A percentile compares a stretch with the other conserved stretches of the same genome.
These are phyloP conservation scores for Zygotorulaspora danielsina DNA, from an alignment of 805 yeast genomes.

Conservation along the genomic window DNA sequence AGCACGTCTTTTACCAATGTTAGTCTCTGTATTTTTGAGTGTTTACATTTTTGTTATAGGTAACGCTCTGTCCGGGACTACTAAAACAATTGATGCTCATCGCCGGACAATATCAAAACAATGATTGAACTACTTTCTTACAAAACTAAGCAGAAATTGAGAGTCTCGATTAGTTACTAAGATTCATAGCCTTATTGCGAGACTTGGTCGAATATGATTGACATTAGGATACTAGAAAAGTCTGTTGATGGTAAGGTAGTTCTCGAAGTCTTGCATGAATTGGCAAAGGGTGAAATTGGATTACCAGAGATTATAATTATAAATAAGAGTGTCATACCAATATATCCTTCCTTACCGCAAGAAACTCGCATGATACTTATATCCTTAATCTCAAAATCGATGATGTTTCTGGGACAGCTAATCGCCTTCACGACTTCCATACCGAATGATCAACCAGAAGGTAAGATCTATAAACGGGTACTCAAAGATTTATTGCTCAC, in stretches of 20 bases:
- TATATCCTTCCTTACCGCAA: conserved; percentile 23
- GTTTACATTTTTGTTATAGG: conserved; percentile 3
- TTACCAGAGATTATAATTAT: conserved; percentile 9
- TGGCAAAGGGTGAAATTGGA: conserved; percentile 3
- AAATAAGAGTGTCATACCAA: conserved; percentile 18
- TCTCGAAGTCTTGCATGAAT: conserved; percentile 3
- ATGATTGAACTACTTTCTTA: background rate
- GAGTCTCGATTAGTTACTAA: background rate
- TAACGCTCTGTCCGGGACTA: background rate
- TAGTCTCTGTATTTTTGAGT: conserved; percentile 1
- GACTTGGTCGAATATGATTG: conserved; percentile 1
- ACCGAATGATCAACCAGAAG: conserved; percentile 14
- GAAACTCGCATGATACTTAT: conserved; percentile 7
- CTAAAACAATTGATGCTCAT: background rate
- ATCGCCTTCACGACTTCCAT: conserved; percentile 16
- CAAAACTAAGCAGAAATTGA: background rate
- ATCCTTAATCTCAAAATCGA: conserved; percentile 12
- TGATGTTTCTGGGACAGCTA: conserved; percentile 21
- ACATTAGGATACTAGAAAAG: conserved; percentile 3
- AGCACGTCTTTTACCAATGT: background rate
- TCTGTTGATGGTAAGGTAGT: conserved; percentile 7
- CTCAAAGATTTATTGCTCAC: conserved; percentile 14
- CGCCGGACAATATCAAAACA: conserved; percentile 2
- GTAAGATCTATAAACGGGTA: conserved; percentile 13
- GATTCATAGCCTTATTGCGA: background rate